Percentiles rank a stretch among this genome's conserved stretches.
These are phyloP conservation scores for sorghum (Sorghum bicolor) DNA, from an alignment of 176 grass and related monocot species.

Conservation along the genomic window Sorghum_bicolor_NCBIv3 NC_012873.2:51117001-51117500, in stretches of 20 bases:
- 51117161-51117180: not conserved
- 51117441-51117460: no score
- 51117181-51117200: not conserved
- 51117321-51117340: not conserved
- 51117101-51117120: constrained; percentile 17
- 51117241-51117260: not conserved
- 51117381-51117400: not conserved
- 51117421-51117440: not conserved
- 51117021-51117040: not conserved
- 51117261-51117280: not conserved
- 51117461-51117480: no score
- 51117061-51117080: constrained; percentile 25
- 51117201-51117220: constrained; percentile 21
- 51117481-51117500: no score
- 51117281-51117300: not conserved
- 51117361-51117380: not conserved
- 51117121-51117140: not conserved
- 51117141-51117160: not conserved
- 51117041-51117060: not conserved
- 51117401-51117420: not conserved
- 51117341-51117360: not conserved
- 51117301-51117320: constrained; percentile 2
- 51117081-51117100: not conserved
- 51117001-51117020: not conserved
- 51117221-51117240: not conserved